A percentile compares a stretch with the other conserved stretches of the same genome.
Conservation (phyloP, 169 alveolate genomes). For the Plasmodium fragile region DNA sequence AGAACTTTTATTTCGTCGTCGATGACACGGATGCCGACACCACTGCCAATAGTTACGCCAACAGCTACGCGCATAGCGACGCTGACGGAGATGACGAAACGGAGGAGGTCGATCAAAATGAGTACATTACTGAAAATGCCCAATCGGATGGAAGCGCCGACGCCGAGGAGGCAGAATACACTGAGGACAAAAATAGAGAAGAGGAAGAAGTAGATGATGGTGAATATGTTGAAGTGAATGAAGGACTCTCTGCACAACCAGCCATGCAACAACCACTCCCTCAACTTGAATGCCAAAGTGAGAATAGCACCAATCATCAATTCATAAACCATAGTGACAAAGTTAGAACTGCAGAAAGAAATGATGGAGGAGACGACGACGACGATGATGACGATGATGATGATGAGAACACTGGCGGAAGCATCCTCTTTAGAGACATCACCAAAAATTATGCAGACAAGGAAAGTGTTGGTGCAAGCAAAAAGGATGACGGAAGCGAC, state of each 20-base stretch:
- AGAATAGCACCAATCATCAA: neutral
- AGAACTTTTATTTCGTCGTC: no score
- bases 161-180: neutral
- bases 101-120: neutral
- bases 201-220: neutral
- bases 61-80: no score
- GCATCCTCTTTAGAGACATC: conserved; percentile 2
- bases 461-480: neutral
- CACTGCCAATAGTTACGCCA: no score
- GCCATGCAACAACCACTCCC: neutral
- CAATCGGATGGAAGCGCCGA: neutral
- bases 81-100: no score
- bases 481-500: neutral
- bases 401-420: neutral
- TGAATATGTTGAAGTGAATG: neutral
- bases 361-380: neutral
- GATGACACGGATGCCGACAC: no score
- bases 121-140: neutral
- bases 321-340: no score
- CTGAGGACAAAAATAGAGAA: neutral
- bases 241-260: neutral
- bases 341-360: neutral
- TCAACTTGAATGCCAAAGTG: neutral
- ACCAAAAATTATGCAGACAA: neutral
- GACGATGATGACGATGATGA: neutral